phyloP scores from a whole-genome alignment of 2,329 filamentous ascomycete species.

The Aspergillus fischeri region DNA sequence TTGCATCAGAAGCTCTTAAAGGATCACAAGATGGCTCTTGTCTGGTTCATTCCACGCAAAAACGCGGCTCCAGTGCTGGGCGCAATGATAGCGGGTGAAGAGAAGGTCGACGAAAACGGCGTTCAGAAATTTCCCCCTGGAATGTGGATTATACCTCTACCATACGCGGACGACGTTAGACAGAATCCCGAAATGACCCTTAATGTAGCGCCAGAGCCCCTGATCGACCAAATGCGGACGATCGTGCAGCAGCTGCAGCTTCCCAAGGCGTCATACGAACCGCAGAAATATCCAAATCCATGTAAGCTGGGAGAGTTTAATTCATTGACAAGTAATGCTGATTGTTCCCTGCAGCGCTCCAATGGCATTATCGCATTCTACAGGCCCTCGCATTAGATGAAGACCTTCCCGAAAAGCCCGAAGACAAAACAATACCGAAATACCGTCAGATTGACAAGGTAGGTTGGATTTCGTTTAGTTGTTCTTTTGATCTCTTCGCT shows the following conservation, averaged over 20 bases:
- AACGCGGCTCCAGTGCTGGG: conserved; percentile 78
- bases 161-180: conserved; percentile 84
- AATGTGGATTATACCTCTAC: conserved; percentile 82
- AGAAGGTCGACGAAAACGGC: conserved; percentile 60
- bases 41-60: conserved; percentile 80
- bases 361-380: conserved; percentile 96
- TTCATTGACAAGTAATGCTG: background rate
- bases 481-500: background rate
- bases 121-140: conserved; percentile 74
- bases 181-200: conserved; percentile 62
- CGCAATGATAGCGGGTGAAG: conserved; percentile 73
- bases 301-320: conserved; percentile 25
- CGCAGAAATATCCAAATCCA: conserved; percentile 84
- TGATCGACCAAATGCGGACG: conserved; percentile 77
- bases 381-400: conserved; percentile 90
- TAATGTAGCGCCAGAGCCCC: conserved; percentile 59
- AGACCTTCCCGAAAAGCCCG: conserved; percentile 68
- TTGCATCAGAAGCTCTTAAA: conserved; percentile 81
- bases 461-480: conserved; percentile 3
- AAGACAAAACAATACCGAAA: conserved; percentile 79
- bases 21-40: conserved; percentile 75
- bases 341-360: conserved; percentile 53
- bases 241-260: conserved; percentile 84
- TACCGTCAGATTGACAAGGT: conserved; percentile 82
- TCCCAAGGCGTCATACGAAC: conserved; percentile 79